Base-by-base conservation (phyloP, 306 rosid genomes). In the Styphnolobium japonicum region DNA sequence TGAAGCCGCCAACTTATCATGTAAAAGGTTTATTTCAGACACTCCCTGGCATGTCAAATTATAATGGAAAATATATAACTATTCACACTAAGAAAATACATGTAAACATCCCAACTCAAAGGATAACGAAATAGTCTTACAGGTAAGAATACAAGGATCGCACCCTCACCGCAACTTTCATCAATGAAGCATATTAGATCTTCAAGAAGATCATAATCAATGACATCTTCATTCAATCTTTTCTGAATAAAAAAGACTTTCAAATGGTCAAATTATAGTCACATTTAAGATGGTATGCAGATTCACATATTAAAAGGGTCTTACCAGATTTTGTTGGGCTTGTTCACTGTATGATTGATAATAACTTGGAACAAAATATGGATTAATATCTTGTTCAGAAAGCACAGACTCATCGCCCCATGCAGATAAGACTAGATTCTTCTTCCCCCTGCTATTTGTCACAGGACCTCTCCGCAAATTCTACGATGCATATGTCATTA, bases 341-440 rank as follows among this genome's bases (percentile, higher is more conserved):
- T 88, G 90, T 83, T 94, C 97, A 49, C 93, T 88, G 73, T 88
- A 89, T 14, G 85, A 86, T 66, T 87, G 86, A 85, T 92, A 94
- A 79, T 52, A 76, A 82, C 86, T 87, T 69, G 88, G 78, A 71
- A 62, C 75, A 81, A 87, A 94, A 85, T 85, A 63, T 5, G 97
- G 98, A 80, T 94, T 94, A 39, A 81, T 31, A 71, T 48, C 34
- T 70, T 84, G 91, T 85, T 91, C 97, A 4, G 96, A 92, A 52
- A 92, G 98, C 61, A 92, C 12, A 78, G 93, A 80, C 63, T 94
- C 98, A 58, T 94, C 97, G 58, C 98, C 98, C 98, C 98, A 94
- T 21, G 67, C 94, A 62, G 97, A 92, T 83, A 89, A 81, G 83
- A 86, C 90, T 82, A 94, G 92, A 87, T 92, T 94, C 85, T 94